Base-by-base conservation (phyloP, 73 alveolate genomes). In the Paramecium pentaurelia region DNA sequence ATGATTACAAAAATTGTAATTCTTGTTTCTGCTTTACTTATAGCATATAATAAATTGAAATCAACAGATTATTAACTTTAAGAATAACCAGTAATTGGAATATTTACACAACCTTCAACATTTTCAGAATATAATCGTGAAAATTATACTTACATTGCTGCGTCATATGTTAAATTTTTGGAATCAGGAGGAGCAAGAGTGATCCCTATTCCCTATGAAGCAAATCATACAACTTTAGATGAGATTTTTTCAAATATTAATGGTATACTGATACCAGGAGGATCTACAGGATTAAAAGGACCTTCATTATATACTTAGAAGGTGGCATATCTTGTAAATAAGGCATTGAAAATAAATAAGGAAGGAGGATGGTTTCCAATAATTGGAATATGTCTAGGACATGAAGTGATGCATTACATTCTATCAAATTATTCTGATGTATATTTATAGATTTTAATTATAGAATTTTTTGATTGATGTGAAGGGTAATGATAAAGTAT, bases 161-260 rank as follows among this genome's bases (percentile, higher is more conserved):
- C 94, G 18, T 58, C 95, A n/a, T 95, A 93, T 92, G 98, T 95
- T 16, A 92, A 93, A 68, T 92, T 83, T 77, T 14, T 93, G 12
- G 90, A 86, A 54, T 90, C 92, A 28, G 93, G 96, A 27, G 98
- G 98, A 1, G 97, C 97, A 11, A 70, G 96, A 86, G 98, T 94
- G 18, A 92, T 95, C 10, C 98, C 98, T 4, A 73, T 95, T 60
- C 92, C 86, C 20, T 83, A 73, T 60, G 87, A 59, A 36, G 92
- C 58, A 38, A 36, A 92, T 51, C 45, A 73, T 28, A 94, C 94
- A 36, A 86, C 59, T 40, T 47, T 54, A 30, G 86, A 70, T 20
- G 71, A 25, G 34, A 37, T 40, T 38, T 75, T 95, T 20, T 36
- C 36, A 70, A 68, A 92, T 45, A 27, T 93, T 32, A 93, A 95